These are phyloP conservation scores for Ophiocordyceps australis DNA, from an alignment of 2,329 filamentous ascomycete species.

Conservation along the genomic window DNA sequence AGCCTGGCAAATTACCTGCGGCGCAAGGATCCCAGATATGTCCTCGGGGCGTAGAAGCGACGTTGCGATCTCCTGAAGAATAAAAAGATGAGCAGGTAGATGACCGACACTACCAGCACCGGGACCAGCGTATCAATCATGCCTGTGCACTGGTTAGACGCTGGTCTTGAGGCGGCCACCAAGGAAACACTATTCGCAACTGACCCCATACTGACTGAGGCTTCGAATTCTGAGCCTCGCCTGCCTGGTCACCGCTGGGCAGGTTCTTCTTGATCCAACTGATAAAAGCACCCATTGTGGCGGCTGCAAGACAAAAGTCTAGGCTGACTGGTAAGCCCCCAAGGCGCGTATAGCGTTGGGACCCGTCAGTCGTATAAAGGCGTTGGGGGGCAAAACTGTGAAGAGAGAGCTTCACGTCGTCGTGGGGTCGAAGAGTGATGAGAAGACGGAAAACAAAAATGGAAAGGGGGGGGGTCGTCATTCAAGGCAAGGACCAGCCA, in stretches of 20 bases:
- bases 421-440: background rate
- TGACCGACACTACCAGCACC: constrained; percentile 24
- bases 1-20: constrained; percentile 21
- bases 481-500: no score
- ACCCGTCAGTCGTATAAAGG: background rate
- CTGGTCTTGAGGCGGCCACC: background rate
- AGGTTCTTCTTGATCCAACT: constrained; percentile 17
- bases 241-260: constrained; percentile 7
- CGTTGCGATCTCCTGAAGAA: constrained; percentile 25
- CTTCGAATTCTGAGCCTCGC: constrained; percentile 7
- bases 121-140: constrained; percentile 34
- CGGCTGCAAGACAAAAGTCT: background rate
- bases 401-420: no score
- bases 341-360: background rate
- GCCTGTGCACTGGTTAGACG: constrained; percentile 7
- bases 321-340: background rate
- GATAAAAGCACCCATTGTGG: constrained; percentile 17
- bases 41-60: constrained; percentile 37
- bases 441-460: background rate
- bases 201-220: constrained; percentile 18
- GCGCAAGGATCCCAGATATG: constrained; percentile 27
- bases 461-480: background rate
- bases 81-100: constrained; percentile 34
- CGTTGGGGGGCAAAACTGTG: background rate
- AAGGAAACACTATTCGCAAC: constrained; percentile 1